phyloP scores from a whole-genome alignment of 73 alveolate species.

The Paramecium tetraurelia region DNA sequence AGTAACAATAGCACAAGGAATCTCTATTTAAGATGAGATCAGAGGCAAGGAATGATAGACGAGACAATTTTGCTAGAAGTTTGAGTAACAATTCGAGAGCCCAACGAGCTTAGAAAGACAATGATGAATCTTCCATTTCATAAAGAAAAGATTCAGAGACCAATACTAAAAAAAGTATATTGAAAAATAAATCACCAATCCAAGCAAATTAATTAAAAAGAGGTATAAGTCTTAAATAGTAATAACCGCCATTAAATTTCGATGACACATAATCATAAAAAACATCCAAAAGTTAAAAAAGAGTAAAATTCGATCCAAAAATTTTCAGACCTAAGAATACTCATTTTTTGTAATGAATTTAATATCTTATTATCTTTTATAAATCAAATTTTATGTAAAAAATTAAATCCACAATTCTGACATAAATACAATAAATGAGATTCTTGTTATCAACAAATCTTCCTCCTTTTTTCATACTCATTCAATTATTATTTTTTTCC shows the following conservation, averaged over 20 bases:
- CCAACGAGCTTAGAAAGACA: not conserved
- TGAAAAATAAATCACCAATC: not conserved
- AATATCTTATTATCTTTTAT: not conserved
- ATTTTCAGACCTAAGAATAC: constrained; percentile 39
- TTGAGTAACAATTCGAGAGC: not conserved
- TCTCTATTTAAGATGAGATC: not conserved
- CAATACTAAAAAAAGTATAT: not conserved
- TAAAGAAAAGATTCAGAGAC: not conserved
- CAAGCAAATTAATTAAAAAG: not conserved
- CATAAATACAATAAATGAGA: not conserved
- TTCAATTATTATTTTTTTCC: not conserved
- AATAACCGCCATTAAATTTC: not conserved
- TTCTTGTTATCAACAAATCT: not conserved
- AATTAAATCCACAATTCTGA: not conserved
- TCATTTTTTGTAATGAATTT: not conserved
- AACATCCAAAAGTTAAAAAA: not conserved
- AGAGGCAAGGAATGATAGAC: not conserved
- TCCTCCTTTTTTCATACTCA: not conserved
- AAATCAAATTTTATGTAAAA: not conserved
- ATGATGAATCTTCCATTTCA: not conserved
- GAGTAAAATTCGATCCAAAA: constrained; percentile 38
- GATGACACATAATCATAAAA: constrained; percentile 28
- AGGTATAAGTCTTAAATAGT: not conserved
- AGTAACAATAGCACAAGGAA: not conserved
- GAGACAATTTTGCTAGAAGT: not conserved